phyloP scores from a whole-genome alignment of 1,284 basidiomycete species.

The Pterula multifida region DNA sequence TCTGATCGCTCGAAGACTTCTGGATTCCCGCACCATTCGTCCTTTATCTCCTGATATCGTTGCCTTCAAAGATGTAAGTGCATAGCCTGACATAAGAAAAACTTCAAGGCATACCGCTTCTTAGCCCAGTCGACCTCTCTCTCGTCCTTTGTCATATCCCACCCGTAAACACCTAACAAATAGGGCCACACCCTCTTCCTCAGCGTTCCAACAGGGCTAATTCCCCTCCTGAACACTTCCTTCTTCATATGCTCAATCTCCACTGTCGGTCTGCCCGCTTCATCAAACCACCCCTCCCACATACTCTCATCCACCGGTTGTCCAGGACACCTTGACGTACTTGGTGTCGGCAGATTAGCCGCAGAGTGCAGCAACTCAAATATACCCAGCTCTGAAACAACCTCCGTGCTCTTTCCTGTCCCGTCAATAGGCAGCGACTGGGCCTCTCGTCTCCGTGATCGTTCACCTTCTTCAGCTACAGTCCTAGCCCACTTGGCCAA shows the following conservation, averaged over 20 bases:
- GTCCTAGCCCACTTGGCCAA: conserved; percentile 94
- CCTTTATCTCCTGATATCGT: conserved; percentile 58
- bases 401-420: conserved; percentile 38
- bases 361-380: conserved; percentile 80
- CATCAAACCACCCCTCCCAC: conserved; percentile 64
- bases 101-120: conserved; percentile 43
- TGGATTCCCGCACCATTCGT: conserved; percentile 71
- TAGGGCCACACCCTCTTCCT: conserved; percentile 83
- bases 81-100: not conserved
- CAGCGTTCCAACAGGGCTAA: conserved; percentile 33
- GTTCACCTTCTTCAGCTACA: conserved; percentile 92
- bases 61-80: conserved; percentile 25
- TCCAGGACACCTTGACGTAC: conserved; percentile 55
- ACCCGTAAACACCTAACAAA: conserved; percentile 74
- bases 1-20: conserved; percentile 67
- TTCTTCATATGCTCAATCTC: conserved; percentile 56
- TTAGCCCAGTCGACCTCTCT: conserved; percentile 44
- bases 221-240: conserved; percentile 69
- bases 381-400: conserved; percentile 70
- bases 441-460: conserved; percentile 68
- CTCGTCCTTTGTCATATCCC: conserved; percentile 52
- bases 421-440: conserved; percentile 49
- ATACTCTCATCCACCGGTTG: conserved; percentile 61
- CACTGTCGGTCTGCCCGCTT: conserved; percentile 57
- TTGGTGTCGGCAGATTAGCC: conserved; percentile 66